These are phyloP conservation scores for Euclidium syriacum DNA, from an alignment of 345 rosid species.

Conservation along the genomic window DNA sequence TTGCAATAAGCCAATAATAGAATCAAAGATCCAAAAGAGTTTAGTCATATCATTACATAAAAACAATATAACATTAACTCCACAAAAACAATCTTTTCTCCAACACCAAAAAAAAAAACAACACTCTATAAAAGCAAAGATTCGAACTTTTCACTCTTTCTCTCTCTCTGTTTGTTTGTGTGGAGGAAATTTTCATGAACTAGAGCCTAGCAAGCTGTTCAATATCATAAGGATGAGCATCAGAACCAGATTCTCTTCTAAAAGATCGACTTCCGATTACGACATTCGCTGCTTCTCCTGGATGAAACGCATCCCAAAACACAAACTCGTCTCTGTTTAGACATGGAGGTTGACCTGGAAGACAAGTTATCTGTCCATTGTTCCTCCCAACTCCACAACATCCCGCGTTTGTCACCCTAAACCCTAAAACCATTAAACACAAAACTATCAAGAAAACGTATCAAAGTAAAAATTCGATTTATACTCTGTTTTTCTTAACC, in stretches of 20 bases:
- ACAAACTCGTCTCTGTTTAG: conserved; percentile 42
- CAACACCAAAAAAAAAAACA: not conserved
- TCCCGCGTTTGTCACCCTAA: conserved; percentile 49
- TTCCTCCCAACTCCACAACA: conserved; percentile 77
- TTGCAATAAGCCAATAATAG: no score
- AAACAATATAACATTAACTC: not conserved
- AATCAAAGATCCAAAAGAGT: not conserved
- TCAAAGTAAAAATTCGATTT: not conserved
- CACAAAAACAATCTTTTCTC: conserved; percentile 6
- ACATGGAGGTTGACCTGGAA: conserved; percentile 58
- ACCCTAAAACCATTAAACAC: conserved; percentile 33
- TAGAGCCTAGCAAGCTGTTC: conserved; percentile 47
- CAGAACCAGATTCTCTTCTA: conserved; percentile 36
- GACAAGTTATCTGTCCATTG: conserved; percentile 68
- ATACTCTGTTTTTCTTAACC: conserved; percentile 28
- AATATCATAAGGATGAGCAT: conserved; percentile 58
- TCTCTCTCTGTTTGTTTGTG: not conserved
- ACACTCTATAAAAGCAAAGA: not conserved
- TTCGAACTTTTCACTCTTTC: not conserved
- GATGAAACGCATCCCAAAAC: conserved; percentile 82
- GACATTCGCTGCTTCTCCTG: conserved; percentile 52
- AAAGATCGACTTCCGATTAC: conserved; percentile 52
- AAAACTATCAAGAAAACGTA: not conserved
- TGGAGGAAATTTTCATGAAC: not conserved
- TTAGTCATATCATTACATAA: not conserved